phyloP scores from a whole-genome alignment of 2,329 filamentous ascomycete genomes.

The Aspergillus alliaceus region DNA sequence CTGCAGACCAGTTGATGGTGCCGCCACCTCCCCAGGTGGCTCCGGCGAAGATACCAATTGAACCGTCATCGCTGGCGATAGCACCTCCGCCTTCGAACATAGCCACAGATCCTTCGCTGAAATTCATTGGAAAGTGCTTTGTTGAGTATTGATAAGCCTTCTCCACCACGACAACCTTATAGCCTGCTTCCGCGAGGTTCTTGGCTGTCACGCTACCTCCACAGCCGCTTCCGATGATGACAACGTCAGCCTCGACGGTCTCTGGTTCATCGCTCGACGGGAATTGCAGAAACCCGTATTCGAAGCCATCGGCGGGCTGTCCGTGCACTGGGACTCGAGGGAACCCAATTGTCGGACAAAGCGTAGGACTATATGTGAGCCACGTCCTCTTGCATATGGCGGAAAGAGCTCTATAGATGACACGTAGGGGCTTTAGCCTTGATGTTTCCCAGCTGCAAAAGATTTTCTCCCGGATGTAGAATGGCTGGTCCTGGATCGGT shows the following conservation, averaged over 20 bases:
- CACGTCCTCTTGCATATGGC: constrained; percentile 54
- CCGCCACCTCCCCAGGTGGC: constrained; percentile 82
- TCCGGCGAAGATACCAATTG: constrained; percentile 65
- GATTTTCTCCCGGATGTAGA: constrained; percentile 55
- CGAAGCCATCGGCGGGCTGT: constrained; percentile 50
- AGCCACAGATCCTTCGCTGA: constrained; percentile 59
- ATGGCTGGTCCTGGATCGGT: constrained; percentile 55
- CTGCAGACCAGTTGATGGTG: constrained; percentile 79
- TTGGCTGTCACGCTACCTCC: constrained; percentile 81
- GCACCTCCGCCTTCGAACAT: constrained; percentile 70
- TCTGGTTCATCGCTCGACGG: constrained; percentile 55
- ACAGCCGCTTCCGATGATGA: constrained; percentile 84
- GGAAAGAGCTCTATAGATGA: constrained; percentile 50
- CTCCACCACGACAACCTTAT: constrained; percentile 76
- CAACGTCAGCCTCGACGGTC: constrained; percentile 73
- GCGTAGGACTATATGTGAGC: constrained; percentile 52
- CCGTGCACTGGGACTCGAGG: constrained; percentile 57
- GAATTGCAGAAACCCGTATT: constrained; percentile 60
- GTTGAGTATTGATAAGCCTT: constrained; percentile 77
- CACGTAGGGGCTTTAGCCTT: constrained; percentile 53
- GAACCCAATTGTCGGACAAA: constrained; percentile 53
- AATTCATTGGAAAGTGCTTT: constrained; percentile 71
- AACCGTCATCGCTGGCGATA: constrained; percentile 56
- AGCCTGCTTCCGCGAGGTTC: constrained; percentile 73
- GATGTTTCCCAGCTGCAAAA: constrained; percentile 55